Percentiles rank a stretch among this genome's conserved stretches.
Conservation (phyloP, 139 green algal genomes). For the Volvox reticuliferus region DNA sequence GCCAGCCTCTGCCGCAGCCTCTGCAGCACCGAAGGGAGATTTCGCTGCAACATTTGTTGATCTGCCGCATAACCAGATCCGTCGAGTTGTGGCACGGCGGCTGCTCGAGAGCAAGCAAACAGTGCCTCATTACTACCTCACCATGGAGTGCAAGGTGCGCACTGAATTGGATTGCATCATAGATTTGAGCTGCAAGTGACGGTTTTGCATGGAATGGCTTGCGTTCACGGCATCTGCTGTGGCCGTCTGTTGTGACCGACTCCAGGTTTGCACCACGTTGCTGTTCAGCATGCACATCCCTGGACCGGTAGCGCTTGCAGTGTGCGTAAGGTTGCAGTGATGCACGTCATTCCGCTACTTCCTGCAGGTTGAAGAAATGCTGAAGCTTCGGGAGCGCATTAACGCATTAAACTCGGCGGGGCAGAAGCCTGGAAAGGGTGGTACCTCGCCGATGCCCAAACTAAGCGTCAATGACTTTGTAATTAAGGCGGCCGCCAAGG, state of each 20-base stretch:
- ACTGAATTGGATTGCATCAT: neutral
- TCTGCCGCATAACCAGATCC: constrained; percentile 84
- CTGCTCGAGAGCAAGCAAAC: constrained; percentile 96
- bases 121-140: constrained; percentile 99
- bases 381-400: constrained; percentile 69
- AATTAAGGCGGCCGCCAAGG: constrained; percentile 92
- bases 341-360: too few species aligned
- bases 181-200: too few species aligned
- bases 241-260: too few species aligned
- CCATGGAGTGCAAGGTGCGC: constrained; percentile 72
- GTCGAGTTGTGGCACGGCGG: constrained; percentile 88
- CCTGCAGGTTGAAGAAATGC: constrained; percentile 77
- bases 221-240: too few species aligned
- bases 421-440: neutral
- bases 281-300: too few species aligned
- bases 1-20: constrained; percentile 27
- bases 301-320: too few species aligned
- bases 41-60: constrained; percentile 70
- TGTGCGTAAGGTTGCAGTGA: too few species aligned
- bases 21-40: constrained; percentile 55
- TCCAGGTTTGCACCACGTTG: too few species aligned
- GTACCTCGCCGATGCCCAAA: constrained; percentile 66
- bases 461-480: constrained; percentile 98
- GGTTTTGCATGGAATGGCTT: too few species aligned
- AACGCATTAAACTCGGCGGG: constrained; percentile 58